Conservation (phyloP, 2,329 filamentous ascomycete species). For the Dothideomycetes sp. region DNA sequence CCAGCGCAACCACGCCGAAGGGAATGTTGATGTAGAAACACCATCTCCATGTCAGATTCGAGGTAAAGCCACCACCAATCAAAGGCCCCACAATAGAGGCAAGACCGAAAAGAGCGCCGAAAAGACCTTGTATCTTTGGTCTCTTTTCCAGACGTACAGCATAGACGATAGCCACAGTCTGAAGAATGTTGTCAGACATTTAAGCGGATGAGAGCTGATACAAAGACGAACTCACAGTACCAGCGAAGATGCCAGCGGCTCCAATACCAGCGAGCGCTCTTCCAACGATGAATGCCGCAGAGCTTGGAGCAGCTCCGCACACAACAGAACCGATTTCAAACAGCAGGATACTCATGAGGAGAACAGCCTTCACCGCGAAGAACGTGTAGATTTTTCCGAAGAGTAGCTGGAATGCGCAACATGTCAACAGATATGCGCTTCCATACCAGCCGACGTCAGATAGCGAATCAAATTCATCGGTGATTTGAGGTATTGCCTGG, state of each 20-base stretch:
- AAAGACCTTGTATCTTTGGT: constrained; percentile 25
- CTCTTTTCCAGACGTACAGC: constrained; percentile 27
- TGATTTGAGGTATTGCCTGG: constrained; percentile 39
- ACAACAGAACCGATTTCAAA: constrained; percentile 43
- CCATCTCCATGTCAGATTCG: constrained; percentile 29
- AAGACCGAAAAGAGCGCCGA: constrained; percentile 26
- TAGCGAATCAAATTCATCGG: constrained; percentile 35
- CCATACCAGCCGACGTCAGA: constrained; percentile 29
- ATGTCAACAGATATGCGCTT: background rate
- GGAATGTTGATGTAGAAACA: constrained; percentile 37
- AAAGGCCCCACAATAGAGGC: constrained; percentile 31
- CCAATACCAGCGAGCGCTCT: constrained; percentile 41
- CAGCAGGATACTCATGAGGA: constrained; percentile 32
- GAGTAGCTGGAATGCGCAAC: constrained; percentile 27
- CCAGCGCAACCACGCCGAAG: constrained; percentile 28
- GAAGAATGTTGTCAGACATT: background rate
- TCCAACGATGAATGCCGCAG: constrained; percentile 39
- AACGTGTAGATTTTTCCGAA: constrained; percentile 39
- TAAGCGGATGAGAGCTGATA: background rate
- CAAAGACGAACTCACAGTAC: constrained; percentile 30
- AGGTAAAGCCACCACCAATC: constrained; percentile 32
- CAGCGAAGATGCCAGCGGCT: constrained; percentile 38
- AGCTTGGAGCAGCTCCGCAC: constrained; percentile 40
- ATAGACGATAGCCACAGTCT: background rate
- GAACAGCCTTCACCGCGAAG: constrained; percentile 36